phyloP scores from a whole-genome alignment of 495 filamentous ascomycete genomes.

The Hamigera avellanea region DNA sequence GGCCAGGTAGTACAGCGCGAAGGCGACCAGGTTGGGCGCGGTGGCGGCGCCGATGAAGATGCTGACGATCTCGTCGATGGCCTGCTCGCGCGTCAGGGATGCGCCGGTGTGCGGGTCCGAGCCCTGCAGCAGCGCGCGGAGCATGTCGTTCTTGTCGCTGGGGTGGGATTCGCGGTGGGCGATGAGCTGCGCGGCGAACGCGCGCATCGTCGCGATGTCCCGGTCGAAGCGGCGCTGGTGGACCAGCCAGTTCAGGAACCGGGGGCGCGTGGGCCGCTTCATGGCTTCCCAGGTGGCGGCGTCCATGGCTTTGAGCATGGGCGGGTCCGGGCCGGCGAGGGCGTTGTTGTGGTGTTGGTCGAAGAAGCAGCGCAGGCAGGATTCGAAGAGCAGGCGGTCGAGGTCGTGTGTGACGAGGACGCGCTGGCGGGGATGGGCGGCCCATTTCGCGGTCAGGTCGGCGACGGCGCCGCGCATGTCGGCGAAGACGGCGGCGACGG shows the following conservation, averaged over 20 bases:
- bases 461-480: conserved; percentile 58
- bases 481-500: conserved; percentile 17
- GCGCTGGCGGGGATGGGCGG: conserved; percentile 34
- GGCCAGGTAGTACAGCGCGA: conserved; percentile 33
- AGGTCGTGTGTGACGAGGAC: conserved; percentile 59
- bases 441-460: conserved; percentile 64
- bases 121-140: conserved; percentile 57
- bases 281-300: conserved; percentile 30
- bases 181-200: conserved; percentile 48
- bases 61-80: conserved; percentile 55
- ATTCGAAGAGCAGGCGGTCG: conserved; percentile 58
- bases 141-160: conserved; percentile 51
- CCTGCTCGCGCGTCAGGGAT: conserved; percentile 45
- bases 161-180: conserved; percentile 40
- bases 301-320: conserved; percentile 28
- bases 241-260: conserved; percentile 27
- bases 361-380: conserved; percentile 54
- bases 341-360: conserved; percentile 23
- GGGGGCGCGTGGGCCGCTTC: conserved; percentile 26
- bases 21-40: conserved; percentile 31
- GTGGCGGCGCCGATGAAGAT: conserved; percentile 37
- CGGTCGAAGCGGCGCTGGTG: conserved; percentile 37
- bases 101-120: conserved; percentile 55
- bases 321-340: conserved; percentile 17
- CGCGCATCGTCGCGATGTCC: conserved; percentile 45